A percentile compares a stretch with the other conserved stretches of the same genome.
These are phyloP conservation scores for Botryotinia calthae DNA, from an alignment of 2,329 filamentous ascomycete species.

Conservation along the genomic window DNA sequence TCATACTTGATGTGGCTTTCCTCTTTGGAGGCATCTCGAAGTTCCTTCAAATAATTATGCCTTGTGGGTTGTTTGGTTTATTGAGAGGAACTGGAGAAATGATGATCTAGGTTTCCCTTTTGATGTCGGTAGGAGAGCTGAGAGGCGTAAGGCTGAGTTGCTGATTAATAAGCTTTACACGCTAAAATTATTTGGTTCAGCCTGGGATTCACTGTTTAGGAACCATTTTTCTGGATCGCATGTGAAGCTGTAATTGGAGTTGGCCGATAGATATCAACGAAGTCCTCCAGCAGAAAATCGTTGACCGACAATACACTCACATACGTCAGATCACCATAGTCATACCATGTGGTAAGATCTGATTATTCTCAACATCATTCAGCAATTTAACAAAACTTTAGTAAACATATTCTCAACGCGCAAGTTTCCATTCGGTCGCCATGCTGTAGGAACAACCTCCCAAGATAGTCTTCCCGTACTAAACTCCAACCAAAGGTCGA, in stretches of 20 bases:
- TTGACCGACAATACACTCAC: not conserved
- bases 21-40: conserved; percentile 66
- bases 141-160: conserved; percentile 22
- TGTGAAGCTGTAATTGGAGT: not conserved
- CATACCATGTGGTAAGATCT: conserved; percentile 35
- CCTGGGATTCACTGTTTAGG: not conserved
- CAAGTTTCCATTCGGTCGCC: conserved; percentile 94
- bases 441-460: conserved; percentile 66
- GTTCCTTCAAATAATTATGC: conserved; percentile 27
- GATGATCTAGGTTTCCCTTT: conserved; percentile 13
- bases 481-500: conserved; percentile 53
- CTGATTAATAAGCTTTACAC: not conserved
- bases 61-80: conserved; percentile 19
- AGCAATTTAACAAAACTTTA: conserved; percentile 41
- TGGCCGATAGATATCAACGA: not conserved
- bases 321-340: not conserved
- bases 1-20: conserved; percentile 58
- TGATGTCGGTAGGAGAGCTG: not conserved
- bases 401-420: conserved; percentile 97
- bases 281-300: not conserved
- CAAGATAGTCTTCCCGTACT: conserved; percentile 5
- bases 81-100: conserved; percentile 13
- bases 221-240: not conserved
- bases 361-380: not conserved
- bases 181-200: conserved; percentile 1